Percentiles rank a stretch among this genome's conserved stretches.
phyloP scores from a whole-genome alignment of 2,329 filamentous ascomycete genomes.

The Tolypocladium ovalisporum region DNA sequence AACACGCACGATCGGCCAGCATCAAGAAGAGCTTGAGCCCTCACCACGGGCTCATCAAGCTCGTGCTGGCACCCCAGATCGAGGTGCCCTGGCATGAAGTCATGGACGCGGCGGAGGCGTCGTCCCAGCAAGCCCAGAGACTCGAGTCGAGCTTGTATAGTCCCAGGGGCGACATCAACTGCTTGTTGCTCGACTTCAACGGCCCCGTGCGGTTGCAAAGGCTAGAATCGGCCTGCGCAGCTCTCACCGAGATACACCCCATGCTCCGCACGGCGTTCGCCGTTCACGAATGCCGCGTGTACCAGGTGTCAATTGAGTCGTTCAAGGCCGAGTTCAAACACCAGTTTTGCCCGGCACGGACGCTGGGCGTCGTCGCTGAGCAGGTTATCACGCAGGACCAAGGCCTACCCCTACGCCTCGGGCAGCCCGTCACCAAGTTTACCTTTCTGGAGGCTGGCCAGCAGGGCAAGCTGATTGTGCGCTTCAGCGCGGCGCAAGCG shows the following conservation, averaged over 20 bases:
- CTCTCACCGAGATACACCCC: slow-evolving; percentile 32
- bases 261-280: slow-evolving; percentile 45
- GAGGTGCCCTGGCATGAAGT: slow-evolving; percentile 30
- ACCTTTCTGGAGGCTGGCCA: slow-evolving; percentile 36
- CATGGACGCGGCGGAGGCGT: slow-evolving; percentile 36
- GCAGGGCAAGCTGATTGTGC: slow-evolving; percentile 34
- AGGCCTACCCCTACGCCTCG: slow-evolving; percentile 24
- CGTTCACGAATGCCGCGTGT: slow-evolving; percentile 31
- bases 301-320: slow-evolving; percentile 35
- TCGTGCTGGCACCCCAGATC: slow-evolving; percentile 30
- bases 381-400: slow-evolving; percentile 34
- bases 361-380: slow-evolving; percentile 25
- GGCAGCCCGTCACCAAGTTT: slow-evolving; percentile 36
- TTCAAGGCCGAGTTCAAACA: slow-evolving; percentile 32
- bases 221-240: slow-evolving; percentile 34
- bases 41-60: slow-evolving; percentile 26
- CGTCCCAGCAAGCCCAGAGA: slow-evolving; percentile 33
- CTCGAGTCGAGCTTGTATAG: slow-evolving; percentile 37
- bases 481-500: slow-evolving; percentile 38
- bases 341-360: slow-evolving; percentile 27
- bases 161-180: slow-evolving; percentile 32
- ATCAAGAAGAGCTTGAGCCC: slow-evolving; percentile 2
- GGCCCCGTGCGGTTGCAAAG: slow-evolving; percentile 29
- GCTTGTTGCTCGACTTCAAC: slow-evolving; percentile 36
- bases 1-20: not conserved